phyloP scores from a whole-genome alignment of 1,139 yeast species.

The Scheffersomyces segobiensis region DNA sequence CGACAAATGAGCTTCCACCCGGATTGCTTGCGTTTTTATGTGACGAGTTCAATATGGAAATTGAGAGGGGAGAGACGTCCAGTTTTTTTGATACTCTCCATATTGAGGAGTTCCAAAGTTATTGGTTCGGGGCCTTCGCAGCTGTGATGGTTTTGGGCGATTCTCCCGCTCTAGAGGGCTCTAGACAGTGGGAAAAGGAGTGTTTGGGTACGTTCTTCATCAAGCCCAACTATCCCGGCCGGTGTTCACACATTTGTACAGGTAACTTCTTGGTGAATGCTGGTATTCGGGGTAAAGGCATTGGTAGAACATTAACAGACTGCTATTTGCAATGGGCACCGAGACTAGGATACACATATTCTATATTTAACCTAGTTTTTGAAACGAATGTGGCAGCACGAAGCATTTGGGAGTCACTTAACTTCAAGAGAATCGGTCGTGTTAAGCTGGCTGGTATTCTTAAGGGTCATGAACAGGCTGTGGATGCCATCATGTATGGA shows the following conservation, averaged over 20 bases:
- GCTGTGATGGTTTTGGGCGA: slow-evolving; percentile 88
- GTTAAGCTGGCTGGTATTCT: slow-evolving; percentile 83
- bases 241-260: slow-evolving; percentile 91
- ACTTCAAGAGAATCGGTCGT: slow-evolving; percentile 76
- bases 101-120: slow-evolving; percentile 69
- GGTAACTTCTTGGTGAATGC: slow-evolving; percentile 89
- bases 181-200: slow-evolving; percentile 83
- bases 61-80: slow-evolving; percentile 83
- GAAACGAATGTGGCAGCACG: slow-evolving; percentile 86
- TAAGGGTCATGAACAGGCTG: slow-evolving; percentile 79
- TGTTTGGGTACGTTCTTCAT: slow-evolving; percentile 83
- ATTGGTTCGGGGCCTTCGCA: slow-evolving; percentile 87
- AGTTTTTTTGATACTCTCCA: slow-evolving; percentile 80
- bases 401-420: slow-evolving; percentile 74
- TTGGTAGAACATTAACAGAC: slow-evolving; percentile 81
- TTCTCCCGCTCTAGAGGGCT: slow-evolving; percentile 55
- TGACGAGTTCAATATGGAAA: slow-evolving; percentile 92
- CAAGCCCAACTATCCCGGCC: slow-evolving; percentile 89
- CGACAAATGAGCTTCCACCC: slow-evolving; percentile 64
- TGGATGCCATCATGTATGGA: slow-evolving; percentile 76
- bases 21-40: slow-evolving; percentile 78
- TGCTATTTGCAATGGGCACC: slow-evolving; percentile 92
- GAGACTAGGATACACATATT: slow-evolving; percentile 78
- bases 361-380: slow-evolving; percentile 82
- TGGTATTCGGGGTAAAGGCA: slow-evolving; percentile 90